phyloP scores from a whole-genome alignment of 495 filamentous ascomycete genomes.

The Tetracladium setigerum region DNA sequence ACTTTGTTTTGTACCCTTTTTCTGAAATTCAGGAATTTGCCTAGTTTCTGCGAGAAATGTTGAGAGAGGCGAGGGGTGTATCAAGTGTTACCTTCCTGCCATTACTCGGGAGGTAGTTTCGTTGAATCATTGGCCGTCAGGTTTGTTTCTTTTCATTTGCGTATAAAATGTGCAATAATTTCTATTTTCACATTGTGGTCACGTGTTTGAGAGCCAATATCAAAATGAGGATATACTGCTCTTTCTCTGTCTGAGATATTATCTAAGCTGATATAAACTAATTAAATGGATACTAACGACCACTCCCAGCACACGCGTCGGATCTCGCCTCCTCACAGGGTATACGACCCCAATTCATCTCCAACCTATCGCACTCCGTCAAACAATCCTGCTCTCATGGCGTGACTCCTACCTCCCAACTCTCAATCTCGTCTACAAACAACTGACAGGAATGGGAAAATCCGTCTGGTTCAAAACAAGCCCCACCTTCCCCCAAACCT shows the following conservation, averaged over 20 bases:
- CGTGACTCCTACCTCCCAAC: slow-evolving; percentile 46
- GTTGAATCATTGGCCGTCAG: no score
- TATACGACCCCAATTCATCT: slow-evolving; percentile 52
- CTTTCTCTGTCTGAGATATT: not conserved
- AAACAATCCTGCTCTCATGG: slow-evolving; percentile 55
- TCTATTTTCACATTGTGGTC: not conserved
- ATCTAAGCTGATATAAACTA: slow-evolving; percentile 8
- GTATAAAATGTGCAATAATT: no score
- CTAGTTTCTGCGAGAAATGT: no score
- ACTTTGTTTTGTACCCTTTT: not conserved
- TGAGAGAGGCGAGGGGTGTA: no score
- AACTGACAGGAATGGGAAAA: slow-evolving; percentile 46
- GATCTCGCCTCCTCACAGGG: slow-evolving; percentile 61
- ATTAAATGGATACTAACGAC: not conserved
- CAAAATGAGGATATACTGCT: not conserved
- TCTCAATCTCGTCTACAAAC: slow-evolving; percentile 48
- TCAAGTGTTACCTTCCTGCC: no score
- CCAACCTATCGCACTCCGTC: slow-evolving; percentile 52
- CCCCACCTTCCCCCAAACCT: slow-evolving; percentile 45
- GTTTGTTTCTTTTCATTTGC: no score
- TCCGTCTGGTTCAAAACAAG: slow-evolving; percentile 52
- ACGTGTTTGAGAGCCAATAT: not conserved
- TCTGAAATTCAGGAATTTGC: no score
- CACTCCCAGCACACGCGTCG: slow-evolving; percentile 56
- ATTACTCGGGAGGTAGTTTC: no score